A percentile compares a stretch with the other conserved stretches of the same genome.
phyloP scores from a whole-genome alignment of 1,284 basidiomycete species.

The Rhodotorula sp. region DNA sequence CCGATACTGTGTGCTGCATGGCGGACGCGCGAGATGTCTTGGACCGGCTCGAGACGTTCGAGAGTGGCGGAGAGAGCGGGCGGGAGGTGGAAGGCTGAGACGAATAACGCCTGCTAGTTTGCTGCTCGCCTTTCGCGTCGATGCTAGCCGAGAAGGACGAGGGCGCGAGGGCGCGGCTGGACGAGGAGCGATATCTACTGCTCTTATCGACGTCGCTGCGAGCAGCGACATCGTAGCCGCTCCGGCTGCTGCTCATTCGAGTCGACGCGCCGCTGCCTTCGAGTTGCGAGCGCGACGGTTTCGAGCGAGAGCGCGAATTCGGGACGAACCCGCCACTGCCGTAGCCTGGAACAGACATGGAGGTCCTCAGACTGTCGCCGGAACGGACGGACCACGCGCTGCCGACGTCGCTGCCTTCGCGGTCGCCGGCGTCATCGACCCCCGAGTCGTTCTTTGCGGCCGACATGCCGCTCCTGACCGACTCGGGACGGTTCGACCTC shows the following conservation, averaged over 20 bases:
- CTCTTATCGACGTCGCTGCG: conserved; percentile 1
- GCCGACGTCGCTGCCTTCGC: conserved; percentile 3
- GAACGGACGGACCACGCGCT: conserved; percentile 6
- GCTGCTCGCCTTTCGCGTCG: background rate
- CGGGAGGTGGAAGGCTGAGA: conserved; percentile 3
- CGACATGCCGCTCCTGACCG: conserved; percentile 11
- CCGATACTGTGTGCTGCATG: conserved; percentile 3
- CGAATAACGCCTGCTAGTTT: conserved; percentile 23
- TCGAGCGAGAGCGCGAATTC: background rate
- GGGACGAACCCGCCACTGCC: background rate
- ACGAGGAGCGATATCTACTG: background rate
- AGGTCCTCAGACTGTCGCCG: background rate
- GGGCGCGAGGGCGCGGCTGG: background rate
- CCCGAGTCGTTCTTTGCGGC: conserved; percentile 1
- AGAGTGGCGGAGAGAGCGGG: conserved; percentile 12
- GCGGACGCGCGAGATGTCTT: background rate
- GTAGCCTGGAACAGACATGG: background rate
- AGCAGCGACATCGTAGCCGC: background rate
- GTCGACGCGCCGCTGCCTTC: background rate
- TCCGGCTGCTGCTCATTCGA: background rate
- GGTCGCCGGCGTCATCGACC: background rate
- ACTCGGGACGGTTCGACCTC: conserved; percentile 5
- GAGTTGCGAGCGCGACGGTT: background rate
- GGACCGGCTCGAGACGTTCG: conserved; percentile 1
- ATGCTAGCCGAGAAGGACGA: conserved; percentile 11